Percentiles rank a stretch among this genome's conserved stretches.
These are phyloP conservation scores for Alnus glutinosa DNA, from an alignment of 306 rosid species.

Conservation along the genomic window DNA sequence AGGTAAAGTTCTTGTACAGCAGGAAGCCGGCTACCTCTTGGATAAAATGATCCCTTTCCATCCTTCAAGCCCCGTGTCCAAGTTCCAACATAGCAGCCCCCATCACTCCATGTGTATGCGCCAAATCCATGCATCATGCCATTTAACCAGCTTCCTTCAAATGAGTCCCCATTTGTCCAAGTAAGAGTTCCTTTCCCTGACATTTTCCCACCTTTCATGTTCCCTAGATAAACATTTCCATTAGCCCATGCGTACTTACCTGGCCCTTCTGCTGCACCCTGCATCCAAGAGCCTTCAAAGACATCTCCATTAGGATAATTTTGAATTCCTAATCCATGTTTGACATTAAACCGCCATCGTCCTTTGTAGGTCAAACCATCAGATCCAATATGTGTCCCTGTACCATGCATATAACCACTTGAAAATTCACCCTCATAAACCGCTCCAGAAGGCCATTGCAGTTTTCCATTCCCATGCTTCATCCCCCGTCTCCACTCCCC, in stretches of 20 bases:
- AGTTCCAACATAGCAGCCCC: slow-evolving; percentile 94
- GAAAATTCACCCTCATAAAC: slow-evolving; percentile 86
- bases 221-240: slow-evolving; percentile 90
- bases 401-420: slow-evolving; percentile 87
- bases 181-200: slow-evolving; percentile 96
- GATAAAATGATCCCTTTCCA: slow-evolving; percentile 95
- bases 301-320: slow-evolving; percentile 83
- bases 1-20: slow-evolving; percentile 89
- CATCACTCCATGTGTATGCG: slow-evolving; percentile 88
- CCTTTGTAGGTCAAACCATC: slow-evolving; percentile 74
- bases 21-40: slow-evolving; percentile 78
- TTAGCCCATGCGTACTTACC: slow-evolving; percentile 91
- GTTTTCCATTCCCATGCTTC: slow-evolving; percentile 81
- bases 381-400: slow-evolving; percentile 67
- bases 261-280: slow-evolving; percentile 91
- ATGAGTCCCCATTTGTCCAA: slow-evolving; percentile 86
- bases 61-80: slow-evolving; percentile 95
- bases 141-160: slow-evolving; percentile 94
- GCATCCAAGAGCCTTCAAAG: slow-evolving; percentile 98
- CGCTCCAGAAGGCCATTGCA: slow-evolving; percentile 70
- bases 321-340: slow-evolving; percentile 93
- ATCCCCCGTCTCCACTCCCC: slow-evolving; percentile 99
- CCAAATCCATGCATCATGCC: slow-evolving; percentile 98
- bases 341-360: slow-evolving; percentile 87
- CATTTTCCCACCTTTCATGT: slow-evolving; percentile 95